A percentile compares a stretch with the other conserved stretches of the same genome.
Evolutionary conservation across 2,329 filamentous ascomycete species (phyloP).

Genomic region (Sclerotinia sclerotiorum): DNA sequence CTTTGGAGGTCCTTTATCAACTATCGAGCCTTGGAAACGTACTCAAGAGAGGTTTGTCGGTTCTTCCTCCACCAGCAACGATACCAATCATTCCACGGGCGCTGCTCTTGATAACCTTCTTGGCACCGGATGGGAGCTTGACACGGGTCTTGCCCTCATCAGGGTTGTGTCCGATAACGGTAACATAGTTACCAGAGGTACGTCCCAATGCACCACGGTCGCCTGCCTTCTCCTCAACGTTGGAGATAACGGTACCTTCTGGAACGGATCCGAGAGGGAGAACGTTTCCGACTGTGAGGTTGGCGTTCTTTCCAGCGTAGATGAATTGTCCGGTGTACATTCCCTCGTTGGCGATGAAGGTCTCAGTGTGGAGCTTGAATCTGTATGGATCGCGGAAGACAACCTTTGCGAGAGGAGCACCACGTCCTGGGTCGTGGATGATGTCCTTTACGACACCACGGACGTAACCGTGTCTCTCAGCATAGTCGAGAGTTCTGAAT

Average conservation of each 20-base stretch:
- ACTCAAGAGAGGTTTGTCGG: conserved; percentile 98
- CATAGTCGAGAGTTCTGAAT: conserved; percentile 95
- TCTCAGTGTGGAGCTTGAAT: conserved; percentile 97
- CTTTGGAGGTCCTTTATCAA: neutral
- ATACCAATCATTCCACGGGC: conserved; percentile 99
- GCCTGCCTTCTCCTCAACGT: conserved; percentile 98
- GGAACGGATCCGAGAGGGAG: conserved; percentile 92
- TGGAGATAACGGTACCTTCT: conserved; percentile 98
- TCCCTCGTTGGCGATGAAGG: conserved; percentile 99
- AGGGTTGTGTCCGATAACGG: conserved; percentile 94
- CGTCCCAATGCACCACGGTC: conserved; percentile 95
- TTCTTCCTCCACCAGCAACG: conserved; percentile 98
- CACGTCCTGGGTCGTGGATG: conserved; percentile 94
- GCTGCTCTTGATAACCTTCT: conserved; percentile 95
- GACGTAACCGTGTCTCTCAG: conserved; percentile 96
- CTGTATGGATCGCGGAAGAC: conserved; percentile 97
- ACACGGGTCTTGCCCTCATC: conserved; percentile 99
- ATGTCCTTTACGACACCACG: conserved; percentile 92
- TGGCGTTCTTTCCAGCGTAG: conserved; percentile 99
- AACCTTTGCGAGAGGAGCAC: conserved; percentile 95
- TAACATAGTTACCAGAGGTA: conserved; percentile 99
- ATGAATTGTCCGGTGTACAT: conserved; percentile 99
- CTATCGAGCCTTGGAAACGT: conserved; percentile 44
- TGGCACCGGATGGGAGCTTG: conserved; percentile 98
- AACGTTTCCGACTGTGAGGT: conserved; percentile 95